A percentile compares a stretch with the other conserved stretches of the same genome.
phyloP scores from a whole-genome alignment of 192 early-diverging fungal genomes.

The Backusella macrospora region DNA sequence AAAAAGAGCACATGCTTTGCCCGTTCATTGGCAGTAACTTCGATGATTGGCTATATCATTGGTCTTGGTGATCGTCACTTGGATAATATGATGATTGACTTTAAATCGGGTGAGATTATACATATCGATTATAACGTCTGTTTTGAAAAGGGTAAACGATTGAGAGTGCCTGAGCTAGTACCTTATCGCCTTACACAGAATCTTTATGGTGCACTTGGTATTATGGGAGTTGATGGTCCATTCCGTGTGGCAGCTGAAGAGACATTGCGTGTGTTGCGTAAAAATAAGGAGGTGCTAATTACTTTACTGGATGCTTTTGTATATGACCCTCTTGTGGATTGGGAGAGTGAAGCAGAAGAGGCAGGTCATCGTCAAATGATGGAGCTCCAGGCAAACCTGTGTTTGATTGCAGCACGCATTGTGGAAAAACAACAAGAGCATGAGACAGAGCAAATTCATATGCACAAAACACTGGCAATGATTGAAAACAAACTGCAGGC shows the following conservation, averaged over 20 bases:
- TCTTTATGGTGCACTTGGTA: slow-evolving; percentile 86
- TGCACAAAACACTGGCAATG: background rate
- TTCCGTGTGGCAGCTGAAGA: slow-evolving; percentile 81
- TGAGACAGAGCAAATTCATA: background rate
- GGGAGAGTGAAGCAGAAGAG: slow-evolving; percentile 46
- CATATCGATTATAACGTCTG: slow-evolving; percentile 98
- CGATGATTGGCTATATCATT: slow-evolving; percentile 87
- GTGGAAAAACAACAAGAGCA: slow-evolving; percentile 23
- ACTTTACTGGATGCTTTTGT: slow-evolving; percentile 94
- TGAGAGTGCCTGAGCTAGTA: slow-evolving; percentile 87
- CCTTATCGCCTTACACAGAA: slow-evolving; percentile 93
- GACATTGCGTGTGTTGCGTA: slow-evolving; percentile 76
- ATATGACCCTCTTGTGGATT: slow-evolving; percentile 81
- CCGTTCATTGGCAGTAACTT: slow-evolving; percentile 82
- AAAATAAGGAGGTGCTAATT: slow-evolving; percentile 78
- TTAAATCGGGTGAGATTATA: slow-evolving; percentile 78
- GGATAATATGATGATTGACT: slow-evolving; percentile 91
- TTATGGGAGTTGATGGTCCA: slow-evolving; percentile 76
- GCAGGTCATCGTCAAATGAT: slow-evolving; percentile 32
- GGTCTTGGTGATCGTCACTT: slow-evolving; percentile 93
- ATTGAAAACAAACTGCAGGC: slow-evolving; percentile 4
- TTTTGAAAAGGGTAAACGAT: slow-evolving; percentile 90
- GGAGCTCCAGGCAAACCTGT: slow-evolving; percentile 33
- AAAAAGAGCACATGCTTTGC: slow-evolving; percentile 70
- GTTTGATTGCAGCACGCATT: slow-evolving; percentile 30